phyloP scores from a whole-genome alignment of 345 rosid species.

The Lepidium didymum region DNA sequence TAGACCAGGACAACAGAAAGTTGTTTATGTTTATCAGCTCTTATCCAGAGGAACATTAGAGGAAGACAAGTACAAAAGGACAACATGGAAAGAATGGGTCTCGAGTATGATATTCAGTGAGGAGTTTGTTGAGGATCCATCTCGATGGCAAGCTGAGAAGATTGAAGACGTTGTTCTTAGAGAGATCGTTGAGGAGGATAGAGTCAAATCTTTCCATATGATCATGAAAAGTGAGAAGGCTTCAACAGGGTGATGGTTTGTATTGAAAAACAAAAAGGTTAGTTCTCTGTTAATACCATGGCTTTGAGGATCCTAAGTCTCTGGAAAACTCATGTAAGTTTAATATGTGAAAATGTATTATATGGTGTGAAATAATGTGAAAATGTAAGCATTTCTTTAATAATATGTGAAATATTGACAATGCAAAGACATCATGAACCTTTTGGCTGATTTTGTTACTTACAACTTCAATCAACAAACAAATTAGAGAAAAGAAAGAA shows the following conservation, averaged over 20 bases:
- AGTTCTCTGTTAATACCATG: background rate
- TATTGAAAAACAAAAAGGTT: background rate
- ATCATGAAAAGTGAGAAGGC: conserved; percentile 96
- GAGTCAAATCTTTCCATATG: conserved; percentile 82
- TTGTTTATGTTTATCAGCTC: conserved; percentile 90
- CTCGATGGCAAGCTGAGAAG: conserved; percentile 85
- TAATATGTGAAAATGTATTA: background rate
- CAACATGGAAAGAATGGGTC: conserved; percentile 98
- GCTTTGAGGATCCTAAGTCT: background rate
- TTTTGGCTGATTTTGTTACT: background rate
- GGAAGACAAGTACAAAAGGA: conserved; percentile 82
- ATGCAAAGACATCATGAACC: background rate
- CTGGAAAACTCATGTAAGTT: background rate
- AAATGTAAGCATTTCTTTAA: background rate
- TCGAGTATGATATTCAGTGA: conserved; percentile 95
- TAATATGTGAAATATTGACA: background rate
- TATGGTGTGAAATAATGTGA: background rate
- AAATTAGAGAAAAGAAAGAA: background rate
- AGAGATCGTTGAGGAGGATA: conserved; percentile 82
- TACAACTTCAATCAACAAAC: background rate
- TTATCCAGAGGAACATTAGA: conserved; percentile 73
- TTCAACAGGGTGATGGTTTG: conserved; percentile 53
- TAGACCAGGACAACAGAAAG: conserved; percentile 86
- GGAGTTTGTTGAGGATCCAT: conserved; percentile 83
- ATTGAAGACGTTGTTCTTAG: conserved; percentile 81